phyloP scores from a whole-genome alignment of 176 grass and related monocot genomes.

The Ampelocalamus luodianensis region DNA sequence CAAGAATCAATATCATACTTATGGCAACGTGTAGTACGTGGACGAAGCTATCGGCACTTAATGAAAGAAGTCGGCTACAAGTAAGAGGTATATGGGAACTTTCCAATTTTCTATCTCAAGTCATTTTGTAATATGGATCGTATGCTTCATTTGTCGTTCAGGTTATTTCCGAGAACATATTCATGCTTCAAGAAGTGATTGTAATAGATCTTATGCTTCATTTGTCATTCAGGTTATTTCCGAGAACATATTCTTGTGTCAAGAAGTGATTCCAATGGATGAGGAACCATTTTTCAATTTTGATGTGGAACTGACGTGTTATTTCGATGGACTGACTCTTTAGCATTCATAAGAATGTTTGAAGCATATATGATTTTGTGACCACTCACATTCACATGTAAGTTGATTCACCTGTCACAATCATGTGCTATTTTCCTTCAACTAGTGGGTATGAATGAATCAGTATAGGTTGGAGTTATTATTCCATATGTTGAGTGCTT shows the following conservation, averaged over 20 bases:
- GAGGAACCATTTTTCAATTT: conserved; percentile 7
- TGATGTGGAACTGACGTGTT: conserved; percentile 25
- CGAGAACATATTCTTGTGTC: conserved; percentile 4
- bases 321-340: conserved; percentile 28
- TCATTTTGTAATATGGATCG: conserved; percentile 14
- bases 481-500: not conserved
- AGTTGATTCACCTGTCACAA: conserved; percentile 35
- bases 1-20: conserved; percentile 61
- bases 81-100: conserved; percentile 50
- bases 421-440: conserved; percentile 24
- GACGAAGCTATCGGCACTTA: conserved; percentile 88
- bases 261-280: conserved; percentile 21
- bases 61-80: conserved; percentile 96
- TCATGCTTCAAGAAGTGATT: conserved; percentile 9
- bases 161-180: conserved; percentile 15
- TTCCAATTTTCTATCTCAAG: not conserved
- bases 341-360: conserved; percentile 33
- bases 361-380: conserved; percentile 8
- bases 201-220: conserved; percentile 3
- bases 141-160: conserved; percentile 30
- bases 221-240: conserved; percentile 25
- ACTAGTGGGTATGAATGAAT: not conserved
- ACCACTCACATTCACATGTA: conserved; percentile 39
- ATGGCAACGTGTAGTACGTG: conserved; percentile 81
- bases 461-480: not conserved